Percentiles rank a stretch among this genome's conserved stretches.
Evolutionary conservation across 2,329 filamentous ascomycete species (phyloP).

Genomic region (Colletotrichum sp.): DNA sequence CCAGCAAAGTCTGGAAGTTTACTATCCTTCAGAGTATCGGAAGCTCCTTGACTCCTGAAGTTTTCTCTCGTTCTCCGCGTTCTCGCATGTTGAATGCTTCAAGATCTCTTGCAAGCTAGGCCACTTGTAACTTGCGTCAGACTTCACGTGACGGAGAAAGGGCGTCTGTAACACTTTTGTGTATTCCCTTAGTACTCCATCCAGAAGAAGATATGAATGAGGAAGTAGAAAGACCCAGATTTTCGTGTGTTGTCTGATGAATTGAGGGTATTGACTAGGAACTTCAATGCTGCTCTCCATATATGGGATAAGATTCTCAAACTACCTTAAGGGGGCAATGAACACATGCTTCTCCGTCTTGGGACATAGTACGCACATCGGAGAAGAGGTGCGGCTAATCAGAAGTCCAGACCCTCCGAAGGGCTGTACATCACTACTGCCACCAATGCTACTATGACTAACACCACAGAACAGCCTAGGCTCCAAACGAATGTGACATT

Average conservation of each 20-base stretch:
- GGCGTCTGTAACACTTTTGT: too few species aligned
- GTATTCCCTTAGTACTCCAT: too few species aligned
- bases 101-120: too few species aligned
- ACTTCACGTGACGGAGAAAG: too few species aligned
- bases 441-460: rapidly evolving
- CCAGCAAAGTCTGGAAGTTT: too few species aligned
- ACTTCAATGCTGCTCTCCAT: rapidly evolving
- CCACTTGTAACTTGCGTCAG: too few species aligned
- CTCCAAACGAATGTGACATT: neutral
- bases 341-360: neutral
- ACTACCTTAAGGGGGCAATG: neutral
- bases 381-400: neutral
- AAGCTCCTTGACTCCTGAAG: too few species aligned
- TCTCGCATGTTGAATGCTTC: too few species aligned
- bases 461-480: neutral
- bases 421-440: rapidly evolving
- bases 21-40: too few species aligned
- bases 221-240: too few species aligned
- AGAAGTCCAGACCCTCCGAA: neutral
- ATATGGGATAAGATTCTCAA: neutral
- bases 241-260: rapidly evolving
- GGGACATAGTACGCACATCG: neutral
- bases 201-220: too few species aligned
- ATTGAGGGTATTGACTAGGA: neutral
- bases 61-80: too few species aligned